phyloP scores from a whole-genome alignment of 352 stramenopile genomes.

The Peronospora farinosa region DNA sequence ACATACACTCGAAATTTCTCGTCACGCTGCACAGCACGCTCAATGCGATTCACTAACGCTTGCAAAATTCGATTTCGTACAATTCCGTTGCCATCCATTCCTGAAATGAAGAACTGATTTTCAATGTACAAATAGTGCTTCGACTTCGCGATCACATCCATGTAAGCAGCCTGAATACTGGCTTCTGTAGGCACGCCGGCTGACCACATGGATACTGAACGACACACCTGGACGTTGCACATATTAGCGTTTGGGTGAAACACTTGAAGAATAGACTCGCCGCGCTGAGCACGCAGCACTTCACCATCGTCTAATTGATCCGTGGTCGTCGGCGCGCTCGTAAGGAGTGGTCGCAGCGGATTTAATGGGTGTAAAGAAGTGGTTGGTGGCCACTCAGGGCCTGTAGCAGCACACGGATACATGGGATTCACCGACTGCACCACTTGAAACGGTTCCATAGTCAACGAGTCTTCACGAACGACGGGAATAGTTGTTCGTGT shows the following conservation, averaged over 20 bases:
- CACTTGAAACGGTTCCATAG: conserved; percentile 52
- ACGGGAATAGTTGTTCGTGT: conserved; percentile 42
- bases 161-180: conserved; percentile 81
- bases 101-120: conserved; percentile 91
- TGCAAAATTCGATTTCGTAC: conserved; percentile 80
- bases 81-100: conserved; percentile 66
- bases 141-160: conserved; percentile 72
- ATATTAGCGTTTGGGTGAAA: conserved; percentile 68
- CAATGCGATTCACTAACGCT: conserved; percentile 77
- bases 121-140: conserved; percentile 90
- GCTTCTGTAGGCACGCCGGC: conserved; percentile 71
- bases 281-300: conserved; percentile 54
- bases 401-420: conserved; percentile 31
- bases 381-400: conserved; percentile 24
- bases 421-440: conserved; percentile 34
- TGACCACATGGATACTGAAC: conserved; percentile 85
- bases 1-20: conserved; percentile 81
- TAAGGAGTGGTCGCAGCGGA: conserved; percentile 20
- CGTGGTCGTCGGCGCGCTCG: conserved; percentile 12
- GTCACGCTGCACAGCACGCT: conserved; percentile 59
- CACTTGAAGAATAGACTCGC: conserved; percentile 56
- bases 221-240: conserved; percentile 77
- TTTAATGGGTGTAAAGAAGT: conserved; percentile 31
- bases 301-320: conserved; percentile 36
- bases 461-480: conserved; percentile 51